phyloP scores from a whole-genome alignment of 768 basidiomycete genomes.

The Termitomyces sp. region DNA sequence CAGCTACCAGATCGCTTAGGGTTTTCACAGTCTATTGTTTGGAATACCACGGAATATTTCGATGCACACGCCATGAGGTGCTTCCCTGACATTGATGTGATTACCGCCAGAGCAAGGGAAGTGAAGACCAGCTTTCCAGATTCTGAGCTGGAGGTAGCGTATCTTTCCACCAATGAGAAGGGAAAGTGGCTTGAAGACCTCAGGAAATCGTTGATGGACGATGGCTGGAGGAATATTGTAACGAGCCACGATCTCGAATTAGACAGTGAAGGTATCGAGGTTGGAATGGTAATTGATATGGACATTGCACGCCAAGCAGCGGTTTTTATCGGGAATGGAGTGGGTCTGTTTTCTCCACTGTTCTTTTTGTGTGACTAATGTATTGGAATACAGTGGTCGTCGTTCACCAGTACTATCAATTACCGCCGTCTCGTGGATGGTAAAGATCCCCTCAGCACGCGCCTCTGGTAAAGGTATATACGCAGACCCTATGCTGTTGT shows the following conservation, averaged over 20 bases:
- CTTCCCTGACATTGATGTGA: slow-evolving; percentile 22
- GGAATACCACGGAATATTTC: slow-evolving; percentile 18
- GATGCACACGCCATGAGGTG: slow-evolving; percentile 26
- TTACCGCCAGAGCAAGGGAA: slow-evolving; percentile 17
- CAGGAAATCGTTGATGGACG: slow-evolving; percentile 19
- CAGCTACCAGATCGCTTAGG: slow-evolving; percentile 26
- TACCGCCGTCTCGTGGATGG: slow-evolving; percentile 29
- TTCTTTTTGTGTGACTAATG: not conserved
- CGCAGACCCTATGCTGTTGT: not conserved
- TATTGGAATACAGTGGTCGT: slow-evolving; percentile 26
- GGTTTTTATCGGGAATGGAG: slow-evolving; percentile 37
- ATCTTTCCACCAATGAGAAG: slow-evolving; percentile 33
- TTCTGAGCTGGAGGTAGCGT: slow-evolving; percentile 22
- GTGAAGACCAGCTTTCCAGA: not conserved
- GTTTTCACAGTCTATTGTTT: slow-evolving; percentile 16
- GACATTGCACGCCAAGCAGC: slow-evolving; percentile 30
- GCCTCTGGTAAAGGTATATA: slow-evolving; percentile 20
- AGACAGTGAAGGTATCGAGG: slow-evolving; percentile 27
- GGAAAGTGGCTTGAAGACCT: slow-evolving; percentile 24
- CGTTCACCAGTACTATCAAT: slow-evolving; percentile 32
- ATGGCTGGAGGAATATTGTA: slow-evolving; percentile 26
- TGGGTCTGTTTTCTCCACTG: slow-evolving; percentile 15
- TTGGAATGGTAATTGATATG: slow-evolving; percentile 35
- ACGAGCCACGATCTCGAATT: slow-evolving; percentile 26
- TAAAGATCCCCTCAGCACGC: slow-evolving; percentile 24